Conservation (phyloP, 2,329 filamentous ascomycete genomes). For the Curvularia eragrostidis region DNA sequence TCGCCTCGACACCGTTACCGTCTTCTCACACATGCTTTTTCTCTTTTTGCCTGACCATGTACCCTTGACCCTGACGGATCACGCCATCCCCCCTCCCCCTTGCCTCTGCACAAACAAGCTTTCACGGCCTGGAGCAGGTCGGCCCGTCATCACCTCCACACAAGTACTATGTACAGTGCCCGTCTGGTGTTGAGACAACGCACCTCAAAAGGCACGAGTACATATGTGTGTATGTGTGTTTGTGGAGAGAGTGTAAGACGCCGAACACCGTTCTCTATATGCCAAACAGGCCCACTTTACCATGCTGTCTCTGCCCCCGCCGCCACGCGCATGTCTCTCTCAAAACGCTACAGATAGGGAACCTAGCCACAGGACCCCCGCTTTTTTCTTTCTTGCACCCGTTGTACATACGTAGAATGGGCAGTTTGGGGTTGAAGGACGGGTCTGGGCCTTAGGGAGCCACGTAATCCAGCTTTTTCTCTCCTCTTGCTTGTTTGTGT, state of each 20-base stretch:
- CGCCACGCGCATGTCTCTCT: neutral
- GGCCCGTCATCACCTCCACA: neutral
- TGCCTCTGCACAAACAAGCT: neutral
- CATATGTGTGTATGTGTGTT: neutral
- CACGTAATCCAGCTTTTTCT: neutral
- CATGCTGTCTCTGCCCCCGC: no score
- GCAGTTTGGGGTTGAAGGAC: neutral
- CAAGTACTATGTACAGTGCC: no score
- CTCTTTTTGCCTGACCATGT: neutral
- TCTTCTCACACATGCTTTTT: neutral
- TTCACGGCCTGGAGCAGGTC: neutral
- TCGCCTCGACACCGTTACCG: neutral
- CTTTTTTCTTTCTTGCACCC: neutral
- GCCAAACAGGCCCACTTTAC: neutral
- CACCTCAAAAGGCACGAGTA: no score
- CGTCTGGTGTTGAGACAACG: no score
- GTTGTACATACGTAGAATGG: neutral
- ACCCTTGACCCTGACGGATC: neutral
- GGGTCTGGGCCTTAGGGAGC: neutral
- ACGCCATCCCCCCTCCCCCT: neutral
- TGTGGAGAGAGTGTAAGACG: no score
- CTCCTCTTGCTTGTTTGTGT: neutral
- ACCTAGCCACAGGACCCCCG: no score
- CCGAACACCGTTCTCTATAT: neutral
- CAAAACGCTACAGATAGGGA: neutral